A percentile compares a stretch with the other conserved stretches of the same genome.
These are phyloP conservation scores for Teratosphaeria zuluensis DNA, from an alignment of 2,329 filamentous ascomycete species.

Conservation along the genomic window DNA sequence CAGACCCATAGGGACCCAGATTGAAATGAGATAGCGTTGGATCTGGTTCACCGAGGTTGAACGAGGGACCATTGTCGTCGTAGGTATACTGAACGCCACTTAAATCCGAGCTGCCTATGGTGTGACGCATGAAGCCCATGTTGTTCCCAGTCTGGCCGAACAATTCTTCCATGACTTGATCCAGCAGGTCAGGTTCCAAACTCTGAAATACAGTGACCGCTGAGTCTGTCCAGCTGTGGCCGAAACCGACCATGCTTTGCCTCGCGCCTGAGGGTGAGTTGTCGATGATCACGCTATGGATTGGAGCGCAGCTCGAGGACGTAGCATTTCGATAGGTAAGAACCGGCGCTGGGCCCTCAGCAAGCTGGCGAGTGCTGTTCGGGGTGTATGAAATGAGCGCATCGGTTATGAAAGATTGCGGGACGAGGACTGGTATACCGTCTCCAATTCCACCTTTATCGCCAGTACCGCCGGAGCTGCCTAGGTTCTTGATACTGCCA, in stretches of 20 bases:
- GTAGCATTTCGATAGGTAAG: constrained; percentile 5
- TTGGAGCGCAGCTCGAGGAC: constrained; percentile 1
- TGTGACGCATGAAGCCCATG: constrained; percentile 32
- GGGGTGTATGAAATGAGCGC: constrained; percentile 10
- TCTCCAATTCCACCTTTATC: constrained; percentile 13
- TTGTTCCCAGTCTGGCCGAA: constrained; percentile 27
- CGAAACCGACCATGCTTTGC: constrained; percentile 29
- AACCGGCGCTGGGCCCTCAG: constrained; percentile 8
- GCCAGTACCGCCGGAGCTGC: constrained; percentile 13
- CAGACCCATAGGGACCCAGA: constrained; percentile 26
- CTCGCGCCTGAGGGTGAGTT: constrained; percentile 8
- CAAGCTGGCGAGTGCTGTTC: constrained; percentile 16
- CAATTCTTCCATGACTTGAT: constrained; percentile 26
- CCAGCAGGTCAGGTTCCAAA: constrained; percentile 20
- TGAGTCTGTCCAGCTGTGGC: constrained; percentile 30
- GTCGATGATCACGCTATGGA: constrained; percentile 9
- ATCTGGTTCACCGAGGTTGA: constrained; percentile 26
- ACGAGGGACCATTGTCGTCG: constrained; percentile 25
- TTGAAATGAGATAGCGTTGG: constrained; percentile 23
- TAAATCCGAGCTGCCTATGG: constrained; percentile 30
- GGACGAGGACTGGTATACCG: constrained; percentile 10
- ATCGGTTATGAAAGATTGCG: constrained; percentile 16
- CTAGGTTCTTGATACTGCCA: neutral
- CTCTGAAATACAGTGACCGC: constrained; percentile 28
- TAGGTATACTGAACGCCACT: constrained; percentile 28